Conservation (phyloP, 2,329 filamentous ascomycete genomes). For the Nemania serpens region DNA sequence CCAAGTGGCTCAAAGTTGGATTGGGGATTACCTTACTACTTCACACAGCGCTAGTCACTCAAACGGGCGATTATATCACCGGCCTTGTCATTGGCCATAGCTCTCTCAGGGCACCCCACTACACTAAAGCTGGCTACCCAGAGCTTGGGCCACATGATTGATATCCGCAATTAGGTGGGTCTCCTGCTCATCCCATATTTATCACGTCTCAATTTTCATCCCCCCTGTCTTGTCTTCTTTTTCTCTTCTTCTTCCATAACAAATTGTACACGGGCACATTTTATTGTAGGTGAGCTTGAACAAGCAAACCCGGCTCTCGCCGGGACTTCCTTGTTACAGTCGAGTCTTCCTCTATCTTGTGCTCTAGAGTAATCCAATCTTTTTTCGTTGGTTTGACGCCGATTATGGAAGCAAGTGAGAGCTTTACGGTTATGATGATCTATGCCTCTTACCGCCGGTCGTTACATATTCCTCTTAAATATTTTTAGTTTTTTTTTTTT, state of each 20-base stretch:
- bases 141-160: constrained; percentile 18
- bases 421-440: constrained; percentile 59
- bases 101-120: background rate
- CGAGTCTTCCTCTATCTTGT: constrained; percentile 76
- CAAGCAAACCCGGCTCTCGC: constrained; percentile 44
- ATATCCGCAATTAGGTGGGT: background rate
- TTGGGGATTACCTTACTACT: background rate
- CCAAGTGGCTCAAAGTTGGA: background rate
- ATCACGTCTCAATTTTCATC: constrained; percentile 28
- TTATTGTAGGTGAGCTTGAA: constrained; percentile 75
- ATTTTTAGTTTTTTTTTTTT: background rate
- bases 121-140: background rate
- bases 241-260: constrained; percentile 48
- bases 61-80: constrained; percentile 38
- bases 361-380: constrained; percentile 59
- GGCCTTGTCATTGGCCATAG: constrained; percentile 31
- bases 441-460: constrained; percentile 75
- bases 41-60: constrained; percentile 31
- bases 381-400: too few relatives aligned
- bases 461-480: constrained; percentile 59
- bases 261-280: constrained; percentile 70
- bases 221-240: constrained; percentile 33
- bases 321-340: constrained; percentile 52
- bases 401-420: constrained; percentile 75
- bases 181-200: background rate